A percentile compares a stretch with the other conserved stretches of the same genome.
Conservation (phyloP, 306 rosid genomes). For the Vigna nakashimae region DNA sequence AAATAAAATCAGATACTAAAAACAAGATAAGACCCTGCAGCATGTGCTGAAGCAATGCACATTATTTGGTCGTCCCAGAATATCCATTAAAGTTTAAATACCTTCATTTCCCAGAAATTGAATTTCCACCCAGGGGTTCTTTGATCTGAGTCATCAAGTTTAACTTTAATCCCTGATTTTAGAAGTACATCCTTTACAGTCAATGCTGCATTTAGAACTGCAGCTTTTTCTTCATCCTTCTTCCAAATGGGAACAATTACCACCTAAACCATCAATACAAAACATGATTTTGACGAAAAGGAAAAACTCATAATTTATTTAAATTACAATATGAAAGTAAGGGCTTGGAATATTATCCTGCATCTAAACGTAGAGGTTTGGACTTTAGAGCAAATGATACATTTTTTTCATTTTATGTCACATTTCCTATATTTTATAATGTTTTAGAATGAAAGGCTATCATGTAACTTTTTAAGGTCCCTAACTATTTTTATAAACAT, state of each 20-base stretch:
- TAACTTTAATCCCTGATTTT: constrained; percentile 70
- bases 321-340: constrained; percentile 12
- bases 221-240: constrained; percentile 75
- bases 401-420: not conserved
- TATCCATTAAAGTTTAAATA: constrained; percentile 41
- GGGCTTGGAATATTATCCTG: constrained; percentile 14
- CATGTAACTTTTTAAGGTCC: not conserved
- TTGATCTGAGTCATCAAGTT: constrained; percentile 87
- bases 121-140: constrained; percentile 99
- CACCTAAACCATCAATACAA: constrained; percentile 65
- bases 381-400: not conserved
- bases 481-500: not conserved
- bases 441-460: not conserved
- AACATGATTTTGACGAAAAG: constrained; percentile 1
- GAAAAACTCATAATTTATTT: not conserved
- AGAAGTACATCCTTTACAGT: constrained; percentile 69
- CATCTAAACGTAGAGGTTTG: constrained; percentile 4
- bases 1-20: constrained; percentile 22
- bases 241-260: constrained; percentile 96
- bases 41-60: constrained; percentile 27
- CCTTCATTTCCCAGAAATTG: constrained; percentile 99
- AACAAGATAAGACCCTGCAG: constrained; percentile 6
- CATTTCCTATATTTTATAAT: constrained; percentile 19
- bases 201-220: constrained; percentile 74
- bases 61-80: constrained; percentile 8